Conservation (phyloP, 495 filamentous ascomycete species). For the Achaetomiella virescens region DNA sequence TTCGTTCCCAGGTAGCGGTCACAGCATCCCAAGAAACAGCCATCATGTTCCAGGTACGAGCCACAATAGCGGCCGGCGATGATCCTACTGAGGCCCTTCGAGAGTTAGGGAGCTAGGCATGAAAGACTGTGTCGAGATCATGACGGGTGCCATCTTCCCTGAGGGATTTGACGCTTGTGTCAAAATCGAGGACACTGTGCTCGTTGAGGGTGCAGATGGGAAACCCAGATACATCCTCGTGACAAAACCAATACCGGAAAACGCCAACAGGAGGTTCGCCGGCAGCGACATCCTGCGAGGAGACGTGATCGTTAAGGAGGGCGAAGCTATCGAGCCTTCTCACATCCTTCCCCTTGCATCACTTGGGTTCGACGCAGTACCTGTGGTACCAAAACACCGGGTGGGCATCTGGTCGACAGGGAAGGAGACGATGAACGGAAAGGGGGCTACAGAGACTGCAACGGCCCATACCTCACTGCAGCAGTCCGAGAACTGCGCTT, state of each 20-base stretch:
- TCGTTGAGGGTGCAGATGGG: neutral
- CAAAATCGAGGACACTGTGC: neutral
- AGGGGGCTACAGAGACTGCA: neutral
- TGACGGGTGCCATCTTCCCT: neutral
- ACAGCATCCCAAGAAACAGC: neutral
- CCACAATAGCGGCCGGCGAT: neutral
- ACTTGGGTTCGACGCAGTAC: neutral
- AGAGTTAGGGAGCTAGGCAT: neutral
- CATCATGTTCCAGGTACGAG: neutral
- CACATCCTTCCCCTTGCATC: slow-evolving; percentile 1
- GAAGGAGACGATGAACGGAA: neutral
- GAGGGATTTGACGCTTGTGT: neutral
- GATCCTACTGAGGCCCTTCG: neutral
- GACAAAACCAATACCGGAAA: neutral
- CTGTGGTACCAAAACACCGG: neutral
- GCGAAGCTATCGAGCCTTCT: neutral
- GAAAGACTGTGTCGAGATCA: neutral
- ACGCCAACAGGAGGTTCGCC: neutral
- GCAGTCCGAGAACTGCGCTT: neutral
- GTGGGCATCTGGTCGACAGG: neutral
- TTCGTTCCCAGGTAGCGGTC: neutral
- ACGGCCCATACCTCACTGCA: neutral
- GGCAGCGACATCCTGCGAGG: neutral
- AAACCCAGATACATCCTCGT: neutral
- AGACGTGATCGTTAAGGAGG: neutral